Conservation (phyloP, 139 green algal species). For the Eudorina sp. region DNA sequence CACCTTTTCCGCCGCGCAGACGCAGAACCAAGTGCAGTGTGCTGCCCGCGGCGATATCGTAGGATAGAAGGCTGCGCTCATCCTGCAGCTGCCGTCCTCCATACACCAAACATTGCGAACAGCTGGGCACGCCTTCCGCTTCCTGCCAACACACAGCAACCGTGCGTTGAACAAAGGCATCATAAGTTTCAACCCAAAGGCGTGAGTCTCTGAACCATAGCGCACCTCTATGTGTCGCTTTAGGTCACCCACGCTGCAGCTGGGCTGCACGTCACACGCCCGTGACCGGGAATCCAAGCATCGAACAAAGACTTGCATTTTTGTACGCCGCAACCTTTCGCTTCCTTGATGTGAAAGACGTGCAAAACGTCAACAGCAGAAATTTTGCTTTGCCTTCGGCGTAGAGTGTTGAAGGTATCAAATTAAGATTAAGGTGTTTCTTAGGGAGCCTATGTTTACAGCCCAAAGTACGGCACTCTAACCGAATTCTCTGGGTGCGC, state of each 20-base stretch:
- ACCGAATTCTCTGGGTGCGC: too few relatives aligned
- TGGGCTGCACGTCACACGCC: slow-evolving; percentile 39
- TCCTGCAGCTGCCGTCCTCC: slow-evolving; percentile 46
- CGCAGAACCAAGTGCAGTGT: slow-evolving; percentile 71
- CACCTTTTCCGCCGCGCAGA: slow-evolving; percentile 88
- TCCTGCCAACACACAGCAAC: too few relatives aligned
- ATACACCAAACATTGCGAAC: slow-evolving; percentile 23
- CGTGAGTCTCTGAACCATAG: too few relatives aligned
- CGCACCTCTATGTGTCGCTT: slow-evolving; percentile 68
- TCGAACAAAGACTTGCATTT: slow-evolving; percentile 78
- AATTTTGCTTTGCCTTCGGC: too few relatives aligned
- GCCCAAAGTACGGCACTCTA: too few relatives aligned
- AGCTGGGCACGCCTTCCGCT: neutral
- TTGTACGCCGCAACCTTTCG: too few relatives aligned
- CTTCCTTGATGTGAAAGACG: too few relatives aligned
- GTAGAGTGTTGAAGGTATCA: too few relatives aligned
- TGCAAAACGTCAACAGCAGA: too few relatives aligned
- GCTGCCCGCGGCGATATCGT: slow-evolving; percentile 33
- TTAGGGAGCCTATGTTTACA: too few relatives aligned
- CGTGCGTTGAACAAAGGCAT: neutral
- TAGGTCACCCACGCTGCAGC: slow-evolving; percentile 56
- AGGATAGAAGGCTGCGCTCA: slow-evolving; percentile 41
- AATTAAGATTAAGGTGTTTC: too few relatives aligned
- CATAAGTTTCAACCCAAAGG: neutral
- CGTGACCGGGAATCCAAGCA: slow-evolving; percentile 48